phyloP scores from a whole-genome alignment of 2,329 filamentous ascomycete species.

The Allantophomopsis cytisporea region DNA sequence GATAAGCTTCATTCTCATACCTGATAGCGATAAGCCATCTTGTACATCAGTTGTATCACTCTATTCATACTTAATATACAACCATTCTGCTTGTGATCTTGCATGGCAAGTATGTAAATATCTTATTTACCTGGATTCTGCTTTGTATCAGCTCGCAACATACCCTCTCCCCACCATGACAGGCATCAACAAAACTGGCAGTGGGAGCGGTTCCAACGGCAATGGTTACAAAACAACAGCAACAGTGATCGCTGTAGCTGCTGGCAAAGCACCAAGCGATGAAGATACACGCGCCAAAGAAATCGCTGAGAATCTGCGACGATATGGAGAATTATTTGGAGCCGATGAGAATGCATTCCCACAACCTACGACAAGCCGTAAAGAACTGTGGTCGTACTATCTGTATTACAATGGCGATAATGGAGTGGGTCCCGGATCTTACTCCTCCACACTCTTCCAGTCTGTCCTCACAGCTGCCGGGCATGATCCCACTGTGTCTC shows the following conservation, averaged over 20 bases:
- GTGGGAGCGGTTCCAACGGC: too few relatives aligned
- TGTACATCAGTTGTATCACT: too few relatives aligned
- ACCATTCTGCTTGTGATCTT: too few relatives aligned
- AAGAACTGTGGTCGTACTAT: slow-evolving; percentile 27
- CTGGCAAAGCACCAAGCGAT: too few relatives aligned
- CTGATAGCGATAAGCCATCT: too few relatives aligned
- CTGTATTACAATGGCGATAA: slow-evolving; percentile 30
- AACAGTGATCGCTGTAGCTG: too few relatives aligned
- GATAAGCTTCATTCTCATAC: too few relatives aligned
- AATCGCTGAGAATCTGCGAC: slow-evolving; percentile 11
- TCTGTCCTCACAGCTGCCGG: slow-evolving; percentile 23
- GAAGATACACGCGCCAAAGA: slow-evolving; percentile 4
- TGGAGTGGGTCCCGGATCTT: slow-evolving; percentile 25
- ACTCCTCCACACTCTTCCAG: slow-evolving; percentile 26
- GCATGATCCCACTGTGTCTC: slow-evolving; percentile 21
- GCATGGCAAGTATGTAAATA: slow-evolving; percentile 12
- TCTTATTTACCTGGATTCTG: slow-evolving; percentile 3
- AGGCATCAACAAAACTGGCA: too few relatives aligned
- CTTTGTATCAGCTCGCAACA: slow-evolving; percentile 8
- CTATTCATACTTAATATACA: too few relatives aligned
- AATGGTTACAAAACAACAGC: too few relatives aligned
- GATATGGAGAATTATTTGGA: slow-evolving; percentile 22
- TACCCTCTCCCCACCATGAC: neutral
- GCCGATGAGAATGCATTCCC: slow-evolving; percentile 20
- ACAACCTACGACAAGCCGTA: slow-evolving; percentile 24